These are phyloP conservation scores for Termitomyces titanicus DNA, from an alignment of 768 basidiomycete genomes.

Conservation along the genomic window DNA sequence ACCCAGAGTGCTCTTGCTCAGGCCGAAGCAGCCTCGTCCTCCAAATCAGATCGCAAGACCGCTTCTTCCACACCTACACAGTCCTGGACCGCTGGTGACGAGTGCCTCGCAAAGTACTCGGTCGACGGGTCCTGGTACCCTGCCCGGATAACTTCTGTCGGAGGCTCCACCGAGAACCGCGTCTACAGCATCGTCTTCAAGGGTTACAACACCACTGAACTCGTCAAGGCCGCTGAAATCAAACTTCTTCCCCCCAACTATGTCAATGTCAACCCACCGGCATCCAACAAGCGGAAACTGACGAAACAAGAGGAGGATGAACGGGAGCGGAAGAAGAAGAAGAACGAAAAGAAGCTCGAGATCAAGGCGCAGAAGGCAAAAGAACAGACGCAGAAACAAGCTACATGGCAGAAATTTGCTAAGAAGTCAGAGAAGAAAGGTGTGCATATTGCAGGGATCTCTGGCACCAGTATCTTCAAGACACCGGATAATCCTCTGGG, in stretches of 20 bases:
- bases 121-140: constrained; percentile 85
- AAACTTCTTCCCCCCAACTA: constrained; percentile 65
- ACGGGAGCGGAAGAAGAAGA: constrained; percentile 87
- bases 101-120: constrained; percentile 84
- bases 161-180: constrained; percentile 76
- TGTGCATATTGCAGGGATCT: constrained; percentile 81
- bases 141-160: constrained; percentile 81
- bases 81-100: constrained; percentile 78
- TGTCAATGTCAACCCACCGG: constrained; percentile 35
- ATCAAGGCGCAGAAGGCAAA: constrained; percentile 80
- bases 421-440: constrained; percentile 95
- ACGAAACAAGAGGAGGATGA: constrained; percentile 83
- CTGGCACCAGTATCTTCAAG: constrained; percentile 91
- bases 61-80: constrained; percentile 45
- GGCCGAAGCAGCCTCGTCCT: constrained; percentile 57
- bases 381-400: constrained; percentile 81
- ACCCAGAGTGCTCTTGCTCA: constrained; percentile 71
- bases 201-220: constrained; percentile 88
- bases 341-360: constrained; percentile 92
- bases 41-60: constrained; percentile 61
- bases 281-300: constrained; percentile 72
- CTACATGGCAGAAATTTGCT: constrained; percentile 91
- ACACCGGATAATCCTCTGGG: constrained; percentile 91
- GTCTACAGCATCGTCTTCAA: constrained; percentile 91
- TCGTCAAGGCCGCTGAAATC: constrained; percentile 68